A percentile compares a stretch with the other conserved stretches of the same genome.
These are phyloP conservation scores for Colletotrichum lindemuthianum DNA, from an alignment of 2,329 filamentous ascomycete genomes.

Conservation along the genomic window DNA sequence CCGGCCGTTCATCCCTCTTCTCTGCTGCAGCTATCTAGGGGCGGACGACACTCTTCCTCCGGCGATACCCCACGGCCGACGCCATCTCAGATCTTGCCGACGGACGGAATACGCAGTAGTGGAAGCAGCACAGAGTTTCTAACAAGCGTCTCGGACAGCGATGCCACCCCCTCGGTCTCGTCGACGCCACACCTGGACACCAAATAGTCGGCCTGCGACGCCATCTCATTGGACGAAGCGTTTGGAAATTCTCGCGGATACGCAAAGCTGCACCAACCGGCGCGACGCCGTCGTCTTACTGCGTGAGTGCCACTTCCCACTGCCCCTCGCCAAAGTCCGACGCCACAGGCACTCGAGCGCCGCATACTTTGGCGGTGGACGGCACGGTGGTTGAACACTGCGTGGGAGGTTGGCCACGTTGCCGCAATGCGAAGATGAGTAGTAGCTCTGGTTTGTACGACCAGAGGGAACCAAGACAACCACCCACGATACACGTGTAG, in stretches of 20 bases:
- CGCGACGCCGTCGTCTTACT: slow-evolving; percentile 12
- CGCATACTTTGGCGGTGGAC: too few relatives aligned
- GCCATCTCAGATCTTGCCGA: background rate
- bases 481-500: too few relatives aligned
- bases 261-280: slow-evolving; percentile 10
- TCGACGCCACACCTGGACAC: background rate
- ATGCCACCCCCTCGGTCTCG: background rate
- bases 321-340: too few relatives aligned
- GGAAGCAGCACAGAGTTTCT: background rate
- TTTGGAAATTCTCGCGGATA: background rate
- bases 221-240: slow-evolving; percentile 1
- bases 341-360: too few relatives aligned
- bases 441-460: too few relatives aligned
- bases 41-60: too few relatives aligned
- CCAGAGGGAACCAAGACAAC: too few relatives aligned
- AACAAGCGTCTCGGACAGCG: background rate
- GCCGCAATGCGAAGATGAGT: too few relatives aligned
- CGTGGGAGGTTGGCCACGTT: too few relatives aligned
- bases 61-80: too few relatives aligned
- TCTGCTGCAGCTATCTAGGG: background rate
- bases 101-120: background rate
- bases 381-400: too few relatives aligned
- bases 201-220: background rate
- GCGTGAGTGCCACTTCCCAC: background rate
- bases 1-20: background rate